Evolutionary conservation across 345 rosid genomes (phyloP), one percentile per base, ranked within the genome.

Genomic region (Arabidopsis suecica): DNA sequence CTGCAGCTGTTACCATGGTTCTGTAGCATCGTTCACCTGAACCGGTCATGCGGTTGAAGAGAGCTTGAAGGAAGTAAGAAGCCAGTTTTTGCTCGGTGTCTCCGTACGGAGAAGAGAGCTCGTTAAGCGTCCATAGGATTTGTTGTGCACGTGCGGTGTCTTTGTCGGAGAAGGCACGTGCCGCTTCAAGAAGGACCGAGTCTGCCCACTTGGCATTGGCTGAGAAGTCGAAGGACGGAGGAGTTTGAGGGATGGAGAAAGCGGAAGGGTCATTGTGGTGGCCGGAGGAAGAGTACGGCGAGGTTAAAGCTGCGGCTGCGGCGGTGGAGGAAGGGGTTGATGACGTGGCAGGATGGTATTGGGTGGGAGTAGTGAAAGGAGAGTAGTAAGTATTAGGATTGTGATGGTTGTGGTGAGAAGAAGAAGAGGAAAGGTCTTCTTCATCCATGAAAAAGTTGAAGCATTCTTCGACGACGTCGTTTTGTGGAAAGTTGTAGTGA

Each of bases 401-500:
- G 64, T 59, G 61, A 23, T 80, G 77, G 30, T 76, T 70, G 13
- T 81, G 89, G 55, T 74, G 87, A 73, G 97, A 91, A 82, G 97
- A 95, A 81, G 96, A 90, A 76, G 97, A 92, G 74, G 97, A 92
- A 78, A 90, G 93, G 93, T 92, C 99, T 80, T 95, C 99, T 78
- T 95, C 97, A 88, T 95, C 99, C 97, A 92, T 95, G 93, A 88
- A 92, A 87, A 86, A 83, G 85, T 89, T 95, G 89, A 92, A 90
- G 97, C 99, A 95, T 90, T 88, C 99, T 82, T 89, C 93, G 57
- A 74, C 84, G 72, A 81, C 84, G 61, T 82, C 84, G 68, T 80
- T 65, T 71, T 86, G 84, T 9, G 83, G 82, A 76, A 79, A 72
- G 77, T 83, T 62, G 83, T 86, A 86, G 76, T 85, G 93, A 78